These are phyloP conservation scores for Rhynchospora tenuis DNA, from an alignment of 176 grass and related monocot genomes.

Conservation along the genomic window DNA sequence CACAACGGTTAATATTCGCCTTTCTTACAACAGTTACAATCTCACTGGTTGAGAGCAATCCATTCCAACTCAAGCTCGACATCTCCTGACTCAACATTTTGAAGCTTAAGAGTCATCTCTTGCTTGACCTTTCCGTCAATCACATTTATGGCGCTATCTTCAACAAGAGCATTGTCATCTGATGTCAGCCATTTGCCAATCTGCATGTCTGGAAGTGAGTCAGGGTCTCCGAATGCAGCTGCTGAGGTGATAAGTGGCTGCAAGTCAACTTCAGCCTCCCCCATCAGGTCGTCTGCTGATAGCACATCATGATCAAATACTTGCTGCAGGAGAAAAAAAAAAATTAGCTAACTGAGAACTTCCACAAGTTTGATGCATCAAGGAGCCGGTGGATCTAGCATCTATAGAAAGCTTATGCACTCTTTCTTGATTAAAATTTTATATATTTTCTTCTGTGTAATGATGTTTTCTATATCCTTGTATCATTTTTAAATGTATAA, in stretches of 20 bases:
- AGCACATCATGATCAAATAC: conserved; percentile 62
- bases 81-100: conserved; percentile 58
- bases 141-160: conserved; percentile 48
- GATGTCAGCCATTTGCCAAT: conserved; percentile 66
- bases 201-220: conserved; percentile 52
- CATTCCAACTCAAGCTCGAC: conserved; percentile 59
- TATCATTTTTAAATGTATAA: neutral
- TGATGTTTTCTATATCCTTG: neutral
- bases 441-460: neutral
- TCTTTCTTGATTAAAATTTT: neutral
- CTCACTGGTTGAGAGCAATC: conserved; percentile 56
- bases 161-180: conserved; percentile 44
- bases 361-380: neutral
- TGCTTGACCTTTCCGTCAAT: conserved; percentile 61
- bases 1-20: neutral
- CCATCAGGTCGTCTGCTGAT: conserved; percentile 64
- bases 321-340: conserved; percentile 36
- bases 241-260: conserved; percentile 61
- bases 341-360: neutral
- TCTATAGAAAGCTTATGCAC: neutral
- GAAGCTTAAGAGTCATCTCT: conserved; percentile 46
- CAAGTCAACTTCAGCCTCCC: conserved; percentile 62
- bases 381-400: neutral
- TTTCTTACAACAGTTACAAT: conserved; percentile 1
- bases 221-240: conserved; percentile 46